Evolutionary conservation across 352 stramenopile species (phyloP), one percentile per base, ranked within the genome.

Genomic region (Phytophthora megakarya): DNA sequence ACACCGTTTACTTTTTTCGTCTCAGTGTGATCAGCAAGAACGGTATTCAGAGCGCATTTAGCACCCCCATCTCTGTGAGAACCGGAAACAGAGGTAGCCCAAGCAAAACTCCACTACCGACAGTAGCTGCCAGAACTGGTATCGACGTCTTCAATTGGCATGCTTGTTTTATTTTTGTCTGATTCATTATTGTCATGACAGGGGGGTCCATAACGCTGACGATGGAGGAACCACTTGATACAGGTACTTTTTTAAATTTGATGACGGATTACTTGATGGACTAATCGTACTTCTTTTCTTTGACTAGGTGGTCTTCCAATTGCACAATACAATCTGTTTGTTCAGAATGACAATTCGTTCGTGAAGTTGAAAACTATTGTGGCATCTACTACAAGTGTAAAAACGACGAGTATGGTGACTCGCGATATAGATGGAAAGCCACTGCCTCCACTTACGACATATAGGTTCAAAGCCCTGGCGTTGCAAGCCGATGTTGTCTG

Each of bases 1-100:
- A 78, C 18, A 85, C 73, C 0, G 23, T 39, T 1, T 90, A 90
- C 44, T 44, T 84, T 8, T 88, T 90, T 33, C 69, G 79, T 13
- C 59, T 69, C 1, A 76, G 68, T 15, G 26, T 72, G 0, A 39
- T 78, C 21, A 70, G 40, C 19, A 25, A 38, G 12, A 38, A n/a
- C 22, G 59, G 62, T 4, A 21, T 46, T 3, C 42, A 55, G 28
- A 86, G 70, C 30, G 57, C 33, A 3, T 80, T 70, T 51, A 79
- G 58, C 7, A 1, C 58, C 30, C 48, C 75, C 0, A 54, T 75
- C 13, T 23, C 60, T 2, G 63, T 76, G 15, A 78, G 52, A 30
- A 90, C 78, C 0, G 38, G 66, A 12, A 46, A 64, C 11, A 58
- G 63, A 16, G 51, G 45, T 16, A 67, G 6, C 2, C 65, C 77